phyloP scores from a whole-genome alignment of 2,329 filamentous ascomycete genomes.

The Calonectria pauciramosa region DNA sequence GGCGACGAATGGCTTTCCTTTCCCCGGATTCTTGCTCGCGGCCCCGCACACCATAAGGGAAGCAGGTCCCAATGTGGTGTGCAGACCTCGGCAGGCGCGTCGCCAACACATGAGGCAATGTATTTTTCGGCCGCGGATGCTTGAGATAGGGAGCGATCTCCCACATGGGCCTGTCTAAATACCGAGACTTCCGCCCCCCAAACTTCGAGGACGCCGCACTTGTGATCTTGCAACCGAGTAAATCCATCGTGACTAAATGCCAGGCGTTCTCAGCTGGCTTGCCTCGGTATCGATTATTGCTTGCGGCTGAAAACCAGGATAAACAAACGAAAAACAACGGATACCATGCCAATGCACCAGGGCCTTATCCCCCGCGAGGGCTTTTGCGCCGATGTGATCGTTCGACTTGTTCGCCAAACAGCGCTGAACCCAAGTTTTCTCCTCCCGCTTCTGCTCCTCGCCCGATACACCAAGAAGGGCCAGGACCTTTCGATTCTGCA shows the following conservation, averaged over 20 bases:
- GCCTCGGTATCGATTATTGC: no score
- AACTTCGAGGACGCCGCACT: background rate
- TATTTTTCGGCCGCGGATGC: background rate
- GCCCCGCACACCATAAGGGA: constrained; percentile 4
- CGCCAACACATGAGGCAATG: constrained; percentile 15
- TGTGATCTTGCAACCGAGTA: background rate
- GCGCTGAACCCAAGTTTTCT: constrained; percentile 75
- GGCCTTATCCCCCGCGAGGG: constrained; percentile 69
- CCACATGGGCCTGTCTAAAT: constrained; percentile 2
- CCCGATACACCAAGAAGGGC: constrained; percentile 74
- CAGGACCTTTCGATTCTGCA: constrained; percentile 67
- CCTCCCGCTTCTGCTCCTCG: constrained; percentile 73
- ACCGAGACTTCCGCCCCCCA: background rate
- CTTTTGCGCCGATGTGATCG: constrained; percentile 72
- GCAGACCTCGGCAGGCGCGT: constrained; percentile 19
- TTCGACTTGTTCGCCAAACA: constrained; percentile 70
- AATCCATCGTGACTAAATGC: background rate
- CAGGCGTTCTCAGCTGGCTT: background rate
- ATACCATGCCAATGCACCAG: constrained; percentile 59
- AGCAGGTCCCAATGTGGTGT: background rate
- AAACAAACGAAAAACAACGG: background rate
- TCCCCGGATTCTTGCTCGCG: constrained; percentile 21
- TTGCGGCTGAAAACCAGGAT: background rate
- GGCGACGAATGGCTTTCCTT: constrained; percentile 15
- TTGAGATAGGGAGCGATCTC: background rate